Evolutionary conservation across 1,284 basidiomycete species (phyloP).

Genomic region (Apiotrichum laibachii): DNA sequence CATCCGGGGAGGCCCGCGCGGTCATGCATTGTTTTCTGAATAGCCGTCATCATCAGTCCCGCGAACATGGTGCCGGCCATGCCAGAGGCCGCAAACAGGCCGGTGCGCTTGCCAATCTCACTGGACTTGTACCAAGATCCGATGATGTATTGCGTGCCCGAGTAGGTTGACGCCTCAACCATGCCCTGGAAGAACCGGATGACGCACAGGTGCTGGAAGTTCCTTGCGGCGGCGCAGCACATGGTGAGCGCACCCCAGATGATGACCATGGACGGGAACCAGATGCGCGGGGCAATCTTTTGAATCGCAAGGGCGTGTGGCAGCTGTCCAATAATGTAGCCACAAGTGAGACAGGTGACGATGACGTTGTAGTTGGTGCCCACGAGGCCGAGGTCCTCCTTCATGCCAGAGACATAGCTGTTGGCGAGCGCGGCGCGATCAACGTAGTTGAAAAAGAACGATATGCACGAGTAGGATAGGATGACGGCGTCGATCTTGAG

Average conservation of each 20-base stretch:
- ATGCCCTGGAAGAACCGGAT: constrained; percentile 73
- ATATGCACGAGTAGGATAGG: constrained; percentile 9
- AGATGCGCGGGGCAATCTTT: constrained; percentile 5
- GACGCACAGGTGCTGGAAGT: constrained; percentile 59
- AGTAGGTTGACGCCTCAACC: constrained; percentile 69
- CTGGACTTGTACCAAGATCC: constrained; percentile 50
- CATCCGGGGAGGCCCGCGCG: constrained; percentile 30
- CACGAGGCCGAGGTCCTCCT: constrained; percentile 12
- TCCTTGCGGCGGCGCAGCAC: constrained; percentile 22
- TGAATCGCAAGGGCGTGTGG: constrained; percentile 8
- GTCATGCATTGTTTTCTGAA: constrained; percentile 30
- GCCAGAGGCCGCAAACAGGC: constrained; percentile 13
- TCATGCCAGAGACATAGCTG: constrained; percentile 12
- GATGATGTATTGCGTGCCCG: constrained; percentile 64
- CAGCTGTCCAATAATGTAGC: constrained; percentile 8
- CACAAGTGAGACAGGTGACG: constrained; percentile 5
- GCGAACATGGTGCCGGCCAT: constrained; percentile 18
- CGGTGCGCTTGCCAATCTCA: constrained; percentile 19
- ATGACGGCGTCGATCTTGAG: constrained; percentile 10
- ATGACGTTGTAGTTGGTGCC: constrained; percentile 7
- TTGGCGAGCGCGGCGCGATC: constrained; percentile 6
- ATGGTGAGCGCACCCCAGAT: constrained; percentile 19
- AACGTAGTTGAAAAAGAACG: constrained; percentile 10
- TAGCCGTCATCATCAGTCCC: constrained; percentile 17
- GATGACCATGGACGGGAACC: constrained; percentile 9